Evolutionary conservation across 257 asterid genomes (phyloP).

Genomic region (Solanum virginianum): DNA sequence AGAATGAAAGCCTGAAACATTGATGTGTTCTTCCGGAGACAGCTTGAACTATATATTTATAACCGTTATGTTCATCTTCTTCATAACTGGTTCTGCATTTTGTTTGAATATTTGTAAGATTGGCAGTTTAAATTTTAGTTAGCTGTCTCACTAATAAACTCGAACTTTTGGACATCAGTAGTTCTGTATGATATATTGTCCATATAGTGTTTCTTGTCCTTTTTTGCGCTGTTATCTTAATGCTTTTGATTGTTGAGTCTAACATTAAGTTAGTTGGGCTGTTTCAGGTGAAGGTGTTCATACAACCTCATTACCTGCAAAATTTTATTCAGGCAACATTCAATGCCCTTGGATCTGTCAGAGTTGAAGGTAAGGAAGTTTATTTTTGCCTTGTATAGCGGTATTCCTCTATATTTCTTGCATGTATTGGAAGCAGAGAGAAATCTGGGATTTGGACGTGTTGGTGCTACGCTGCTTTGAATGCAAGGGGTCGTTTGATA

Average conservation of each 20-base stretch:
- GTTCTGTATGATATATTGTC: neutral
- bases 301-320: slow-evolving; percentile 78
- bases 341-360: slow-evolving; percentile 81
- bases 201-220: neutral
- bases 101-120: neutral
- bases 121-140: neutral
- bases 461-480: neutral
- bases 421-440: neutral
- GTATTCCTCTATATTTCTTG: neutral
- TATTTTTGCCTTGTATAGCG: neutral
- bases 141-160: neutral
- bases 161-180: neutral
- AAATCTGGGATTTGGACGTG: neutral
- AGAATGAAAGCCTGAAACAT: neutral
- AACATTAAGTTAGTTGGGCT: slow-evolving; percentile 9
- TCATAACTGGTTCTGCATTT: neutral
- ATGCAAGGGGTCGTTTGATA: neutral
- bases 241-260: slow-evolving; percentile 3
- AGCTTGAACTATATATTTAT: neutral
- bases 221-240: neutral
- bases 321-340: slow-evolving; percentile 86
- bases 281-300: slow-evolving; percentile 84
- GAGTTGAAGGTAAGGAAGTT: slow-evolving; percentile 44
- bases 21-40: neutral
- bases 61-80: neutral